A percentile compares a stretch with the other conserved stretches of the same genome.
Conservation (phyloP, 2,329 filamentous ascomycete genomes). For the Ophiosphaerella narmari region DNA sequence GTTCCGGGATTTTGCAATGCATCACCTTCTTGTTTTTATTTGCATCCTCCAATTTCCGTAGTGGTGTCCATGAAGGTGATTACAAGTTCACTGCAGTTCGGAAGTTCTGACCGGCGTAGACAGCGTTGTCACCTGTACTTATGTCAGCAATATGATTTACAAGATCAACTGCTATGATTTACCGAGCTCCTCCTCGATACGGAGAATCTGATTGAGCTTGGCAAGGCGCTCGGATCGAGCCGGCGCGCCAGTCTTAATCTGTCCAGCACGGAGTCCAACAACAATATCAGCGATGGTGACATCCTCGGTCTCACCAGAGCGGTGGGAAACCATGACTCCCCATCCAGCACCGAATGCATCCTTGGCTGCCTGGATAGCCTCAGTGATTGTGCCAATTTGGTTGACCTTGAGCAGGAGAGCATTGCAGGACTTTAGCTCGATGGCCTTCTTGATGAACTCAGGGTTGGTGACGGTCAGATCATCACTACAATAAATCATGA, state of each 20-base stretch:
- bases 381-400: conserved; percentile 98
- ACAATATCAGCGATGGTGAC: conserved; percentile 98
- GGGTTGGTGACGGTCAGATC: conserved; percentile 99
- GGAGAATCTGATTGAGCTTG: conserved; percentile 99
- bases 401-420: conserved; percentile 99
- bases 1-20: not conserved
- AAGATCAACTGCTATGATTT: not conserved
- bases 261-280: conserved; percentile 91
- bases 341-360: conserved; percentile 92
- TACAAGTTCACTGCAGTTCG: conserved; percentile 80
- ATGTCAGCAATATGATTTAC: not conserved
- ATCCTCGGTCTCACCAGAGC: conserved; percentile 99
- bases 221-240: conserved; percentile 96
- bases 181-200: conserved; percentile 95
- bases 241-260: conserved; percentile 72
- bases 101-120: conserved; percentile 94
- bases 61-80: not conserved
- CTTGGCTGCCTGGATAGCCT: conserved; percentile 99
- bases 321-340: conserved; percentile 99
- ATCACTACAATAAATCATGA: conserved; percentile 58
- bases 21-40: not conserved
- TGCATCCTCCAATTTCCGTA: too few relatives aligned
- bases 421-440: conserved; percentile 98
- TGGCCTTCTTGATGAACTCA: conserved; percentile 98
- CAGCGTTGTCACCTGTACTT: conserved; percentile 64